These are phyloP conservation scores for Populus pruinosa DNA, from an alignment of 345 rosid species.

Conservation along the genomic window DNA sequence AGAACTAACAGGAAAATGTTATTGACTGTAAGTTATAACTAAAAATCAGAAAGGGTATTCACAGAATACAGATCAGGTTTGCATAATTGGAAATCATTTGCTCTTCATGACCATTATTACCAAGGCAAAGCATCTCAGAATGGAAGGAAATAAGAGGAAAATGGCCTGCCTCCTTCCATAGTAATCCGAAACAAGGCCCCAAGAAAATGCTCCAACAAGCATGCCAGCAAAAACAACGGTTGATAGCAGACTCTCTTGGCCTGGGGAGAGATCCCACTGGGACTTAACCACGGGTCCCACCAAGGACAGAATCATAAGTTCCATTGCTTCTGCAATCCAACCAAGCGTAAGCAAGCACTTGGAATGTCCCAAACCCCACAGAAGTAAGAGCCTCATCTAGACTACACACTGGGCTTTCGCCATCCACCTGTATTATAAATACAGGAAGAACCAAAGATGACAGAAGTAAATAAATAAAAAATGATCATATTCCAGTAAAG, in stretches of 20 bases:
- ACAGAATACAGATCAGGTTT: no score
- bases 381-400: constrained; percentile 40
- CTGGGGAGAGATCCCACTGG: constrained; percentile 40
- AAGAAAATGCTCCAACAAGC: constrained; percentile 45
- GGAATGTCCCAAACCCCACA: constrained; percentile 40
- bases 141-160: neutral
- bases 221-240: constrained; percentile 42
- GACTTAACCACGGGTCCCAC: constrained; percentile 40
- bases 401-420: constrained; percentile 7
- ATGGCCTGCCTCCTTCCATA: constrained; percentile 40
- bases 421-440: no score
- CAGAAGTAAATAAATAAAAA: no score
- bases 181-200: constrained; percentile 45
- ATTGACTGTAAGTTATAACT: neutral
- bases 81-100: no score
- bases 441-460: no score
- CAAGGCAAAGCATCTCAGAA: neutral
- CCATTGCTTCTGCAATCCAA: constrained; percentile 32
- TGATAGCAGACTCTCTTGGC: constrained; percentile 35
- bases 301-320: constrained; percentile 51
- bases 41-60: neutral
- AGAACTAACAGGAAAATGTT: constrained; percentile 2
- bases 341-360: constrained; percentile 46
- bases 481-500: no score
- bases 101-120: no score